Percentiles rank a stretch among this genome's conserved stretches.
Evolutionary conservation across 1,284 basidiomycete genomes (phyloP).

Genomic region (Fistulina hepatica): DNA sequence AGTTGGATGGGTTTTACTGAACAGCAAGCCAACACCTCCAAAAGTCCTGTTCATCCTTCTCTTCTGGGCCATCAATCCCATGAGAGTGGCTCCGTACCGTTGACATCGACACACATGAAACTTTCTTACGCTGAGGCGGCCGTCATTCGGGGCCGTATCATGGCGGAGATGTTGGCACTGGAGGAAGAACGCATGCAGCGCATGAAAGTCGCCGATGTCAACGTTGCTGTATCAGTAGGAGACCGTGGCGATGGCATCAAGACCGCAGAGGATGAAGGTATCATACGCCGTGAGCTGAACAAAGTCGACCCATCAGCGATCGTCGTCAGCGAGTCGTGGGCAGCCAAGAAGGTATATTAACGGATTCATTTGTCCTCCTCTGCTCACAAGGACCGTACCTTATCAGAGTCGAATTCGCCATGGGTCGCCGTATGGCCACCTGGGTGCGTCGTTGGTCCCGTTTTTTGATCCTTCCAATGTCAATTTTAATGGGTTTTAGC

Average conservation of each 20-base stretch:
- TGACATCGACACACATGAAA: conserved; percentile 51
- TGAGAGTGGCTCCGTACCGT: conserved; percentile 20
- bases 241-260: not conserved
- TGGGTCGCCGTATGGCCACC: conserved; percentile 90
- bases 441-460: conserved; percentile 64
- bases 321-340: conserved; percentile 95
- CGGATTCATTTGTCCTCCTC: conserved; percentile 3
- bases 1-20: too few species aligned
- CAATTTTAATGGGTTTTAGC: conserved; percentile 26
- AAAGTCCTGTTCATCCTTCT: conserved; percentile 23
- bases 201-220: conserved; percentile 66
- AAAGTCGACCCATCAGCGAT: conserved; percentile 94
- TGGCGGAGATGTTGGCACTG: conserved; percentile 96
- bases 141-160: conserved; percentile 90
- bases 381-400: conserved; percentile 12
- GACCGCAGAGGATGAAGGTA: conserved; percentile 72
- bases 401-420: conserved; percentile 80
- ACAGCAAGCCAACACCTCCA: too few species aligned
- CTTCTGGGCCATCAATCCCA: conserved; percentile 17
- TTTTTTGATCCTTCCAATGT: conserved; percentile 4
- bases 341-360: conserved; percentile 71
- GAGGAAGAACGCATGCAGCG: conserved; percentile 95
- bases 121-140: conserved; percentile 75
- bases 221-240: too few species aligned
- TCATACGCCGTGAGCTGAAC: conserved; percentile 88